Evolutionary conservation across 1,284 basidiomycete species (phyloP).

Genomic region (Naganishia liquefaciens): DNA sequence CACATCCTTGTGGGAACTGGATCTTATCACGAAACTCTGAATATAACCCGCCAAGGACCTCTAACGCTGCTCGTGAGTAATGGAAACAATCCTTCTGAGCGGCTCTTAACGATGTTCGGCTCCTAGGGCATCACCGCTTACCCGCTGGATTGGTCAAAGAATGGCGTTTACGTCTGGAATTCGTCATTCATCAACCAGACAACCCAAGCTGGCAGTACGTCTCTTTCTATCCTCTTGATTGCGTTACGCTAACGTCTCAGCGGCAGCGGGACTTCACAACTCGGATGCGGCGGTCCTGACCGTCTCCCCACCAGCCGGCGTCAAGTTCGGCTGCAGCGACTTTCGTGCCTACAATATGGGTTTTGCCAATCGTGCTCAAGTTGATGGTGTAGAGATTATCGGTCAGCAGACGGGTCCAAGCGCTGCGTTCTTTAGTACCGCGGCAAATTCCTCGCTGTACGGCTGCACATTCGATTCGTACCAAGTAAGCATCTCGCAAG

Average conservation of each 20-base stretch:
- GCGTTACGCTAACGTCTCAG: background rate
- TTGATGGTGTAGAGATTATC: slow-evolving; percentile 31
- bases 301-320: slow-evolving; percentile 35
- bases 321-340: slow-evolving; percentile 59
- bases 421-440: slow-evolving; percentile 37
- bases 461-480: slow-evolving; percentile 65
- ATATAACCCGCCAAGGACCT: slow-evolving; percentile 60
- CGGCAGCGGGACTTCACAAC: slow-evolving; percentile 34
- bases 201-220: slow-evolving; percentile 32
- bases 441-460: slow-evolving; percentile 62
- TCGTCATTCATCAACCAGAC: slow-evolving; percentile 40
- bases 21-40: slow-evolving; percentile 64
- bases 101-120: too few relatives aligned
- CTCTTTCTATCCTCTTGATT: background rate
- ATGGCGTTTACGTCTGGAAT: slow-evolving; percentile 38
- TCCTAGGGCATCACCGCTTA: slow-evolving; percentile 31
- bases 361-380: slow-evolving; percentile 62
- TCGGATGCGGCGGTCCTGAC: slow-evolving; percentile 39
- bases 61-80: slow-evolving; percentile 58
- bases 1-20: slow-evolving; percentile 63
- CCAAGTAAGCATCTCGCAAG: background rate
- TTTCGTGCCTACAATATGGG: slow-evolving; percentile 69
- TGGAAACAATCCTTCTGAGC: background rate
- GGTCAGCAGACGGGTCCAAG: slow-evolving; percentile 36
- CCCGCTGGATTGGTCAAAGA: slow-evolving; percentile 29